These are phyloP conservation scores for Ceratocystiopsis minuta DNA, from an alignment of 2,329 filamentous ascomycete genomes.

Conservation along the genomic window DNA sequence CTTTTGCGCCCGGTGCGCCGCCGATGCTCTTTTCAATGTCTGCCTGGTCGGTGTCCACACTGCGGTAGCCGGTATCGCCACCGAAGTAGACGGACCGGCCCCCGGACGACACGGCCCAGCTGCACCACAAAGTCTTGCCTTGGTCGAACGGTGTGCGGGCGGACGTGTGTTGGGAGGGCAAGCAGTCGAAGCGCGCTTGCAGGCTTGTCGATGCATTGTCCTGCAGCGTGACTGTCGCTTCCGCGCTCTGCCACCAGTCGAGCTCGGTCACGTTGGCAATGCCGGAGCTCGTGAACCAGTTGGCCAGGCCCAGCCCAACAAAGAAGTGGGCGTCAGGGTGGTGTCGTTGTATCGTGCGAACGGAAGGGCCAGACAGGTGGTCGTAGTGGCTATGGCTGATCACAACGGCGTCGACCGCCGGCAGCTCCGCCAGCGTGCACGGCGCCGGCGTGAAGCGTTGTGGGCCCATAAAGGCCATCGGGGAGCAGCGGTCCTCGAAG, in stretches of 20 bases:
- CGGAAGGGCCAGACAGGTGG: conserved; percentile 63
- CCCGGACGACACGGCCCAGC: conserved; percentile 61
- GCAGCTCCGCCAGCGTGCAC: conserved; percentile 62
- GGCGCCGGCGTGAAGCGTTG: conserved; percentile 64
- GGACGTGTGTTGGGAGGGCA: conserved; percentile 72
- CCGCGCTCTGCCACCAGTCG: conserved; percentile 85
- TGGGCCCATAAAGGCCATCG: conserved; percentile 43
- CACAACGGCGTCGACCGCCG: conserved; percentile 55
- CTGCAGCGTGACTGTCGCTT: conserved; percentile 50
- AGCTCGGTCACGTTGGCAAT: conserved; percentile 68
- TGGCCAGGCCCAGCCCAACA: conserved; percentile 63
- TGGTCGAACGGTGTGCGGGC: conserved; percentile 52
- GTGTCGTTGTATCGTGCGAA: conserved; percentile 49
- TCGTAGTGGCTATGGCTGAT: conserved; percentile 92
- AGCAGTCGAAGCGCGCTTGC: conserved; percentile 52
- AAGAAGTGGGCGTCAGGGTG: conserved; percentile 77
- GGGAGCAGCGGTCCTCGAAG: conserved; percentile 74
- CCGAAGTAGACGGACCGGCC: conserved; percentile 72
- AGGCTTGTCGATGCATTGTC: conserved; percentile 49
- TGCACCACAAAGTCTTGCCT: conserved; percentile 67
- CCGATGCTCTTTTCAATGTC: not conserved
- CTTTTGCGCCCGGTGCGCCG: no score
- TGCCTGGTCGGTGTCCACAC: conserved; percentile 26
- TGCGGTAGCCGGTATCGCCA: conserved; percentile 80
- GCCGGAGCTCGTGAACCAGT: conserved; percentile 59